Evolutionary conservation across 208 protist species (phyloP).

Genomic region (Spongospora subterranea): DNA sequence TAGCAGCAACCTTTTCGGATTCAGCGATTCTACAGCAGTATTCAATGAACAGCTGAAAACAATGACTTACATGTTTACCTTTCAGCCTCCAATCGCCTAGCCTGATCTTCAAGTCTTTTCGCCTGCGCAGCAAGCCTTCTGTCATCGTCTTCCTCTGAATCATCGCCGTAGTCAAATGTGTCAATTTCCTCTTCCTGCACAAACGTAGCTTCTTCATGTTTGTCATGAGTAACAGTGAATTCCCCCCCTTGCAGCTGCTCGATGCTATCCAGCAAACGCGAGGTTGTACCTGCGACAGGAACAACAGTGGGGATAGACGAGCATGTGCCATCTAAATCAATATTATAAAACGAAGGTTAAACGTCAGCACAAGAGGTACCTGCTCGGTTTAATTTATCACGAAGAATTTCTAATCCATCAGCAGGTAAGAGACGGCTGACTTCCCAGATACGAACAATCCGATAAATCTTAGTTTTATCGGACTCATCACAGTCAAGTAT

Average conservation of each 20-base stretch:
- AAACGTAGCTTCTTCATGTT: no score
- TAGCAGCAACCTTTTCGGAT: not conserved
- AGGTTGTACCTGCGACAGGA: not conserved
- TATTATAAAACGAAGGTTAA: no score
- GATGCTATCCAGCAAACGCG: constrained; percentile 12
- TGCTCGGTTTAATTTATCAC: no score
- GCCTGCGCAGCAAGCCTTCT: not conserved
- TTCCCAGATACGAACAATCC: constrained; percentile 30
- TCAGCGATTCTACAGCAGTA: not conserved
- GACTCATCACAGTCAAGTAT: not conserved
- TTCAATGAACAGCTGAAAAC: not conserved
- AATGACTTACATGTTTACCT: not conserved
- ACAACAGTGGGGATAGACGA: not conserved
- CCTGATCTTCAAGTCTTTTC: constrained; percentile 22
- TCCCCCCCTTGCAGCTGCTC: not conserved
- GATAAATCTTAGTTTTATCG: not conserved
- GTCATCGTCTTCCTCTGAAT: constrained; percentile 27
- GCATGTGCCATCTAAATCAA: no score
- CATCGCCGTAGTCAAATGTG: constrained; percentile 39
- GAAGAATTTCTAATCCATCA: no score
- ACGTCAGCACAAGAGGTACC: no score
- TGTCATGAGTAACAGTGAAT: not conserved
- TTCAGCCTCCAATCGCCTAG: not conserved
- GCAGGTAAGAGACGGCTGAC: not conserved
- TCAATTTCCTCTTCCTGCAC: not conserved